Evolutionary conservation across 495 filamentous ascomycete species (phyloP), one percentile per base, ranked within the genome.

Genomic region (Tuber melanosporum): DNA sequence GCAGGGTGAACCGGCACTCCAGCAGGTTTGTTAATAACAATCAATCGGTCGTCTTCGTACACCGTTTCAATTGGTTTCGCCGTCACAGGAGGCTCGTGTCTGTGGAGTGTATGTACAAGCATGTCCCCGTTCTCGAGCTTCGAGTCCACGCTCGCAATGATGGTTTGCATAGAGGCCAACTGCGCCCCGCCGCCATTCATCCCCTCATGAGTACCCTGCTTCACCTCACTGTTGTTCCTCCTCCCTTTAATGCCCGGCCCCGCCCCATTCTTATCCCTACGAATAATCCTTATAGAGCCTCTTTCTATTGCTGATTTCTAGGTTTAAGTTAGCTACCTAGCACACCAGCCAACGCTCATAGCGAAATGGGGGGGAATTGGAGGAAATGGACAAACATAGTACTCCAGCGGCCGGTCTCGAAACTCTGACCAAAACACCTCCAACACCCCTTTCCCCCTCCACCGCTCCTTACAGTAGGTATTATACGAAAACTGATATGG

Each of bases 401-500:
- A 99, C 79, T 94, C 91, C 41, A 90, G 82, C 9, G 93, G 90
- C 19, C 95, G 88, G 85, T 99, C 94, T 75, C 94, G 88, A 83
- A 98, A 97, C 84, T 97, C 94, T 78, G 88, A 89, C 41, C 87
- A 85, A 83, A 97, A 97, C 70, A 97, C 91, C 45, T 97, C 92
- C 71, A 96, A 85, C 42, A 97, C 83, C 66, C 87, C 85, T 43
- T 91, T 87, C 74, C 90, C 92, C 74, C 93, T 88, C 94, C 93
- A 97, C 84, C 94, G 88, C 85, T 95, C 89, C 83, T 97, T 98
- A 85, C 91, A 94, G 84, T 89, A 93, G 3, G 94, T 97, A 81
- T 97, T 97, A 85, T 97, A 98, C 3, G 95, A 97, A 83, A 89
- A 98, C 82, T 95, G 88, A 82, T 98, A 98, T 8, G 94, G 95